Evolutionary conservation across 495 filamentous ascomycete species (phyloP), one percentile per base, ranked within the genome.

Genomic region (Podospora australis): DNA sequence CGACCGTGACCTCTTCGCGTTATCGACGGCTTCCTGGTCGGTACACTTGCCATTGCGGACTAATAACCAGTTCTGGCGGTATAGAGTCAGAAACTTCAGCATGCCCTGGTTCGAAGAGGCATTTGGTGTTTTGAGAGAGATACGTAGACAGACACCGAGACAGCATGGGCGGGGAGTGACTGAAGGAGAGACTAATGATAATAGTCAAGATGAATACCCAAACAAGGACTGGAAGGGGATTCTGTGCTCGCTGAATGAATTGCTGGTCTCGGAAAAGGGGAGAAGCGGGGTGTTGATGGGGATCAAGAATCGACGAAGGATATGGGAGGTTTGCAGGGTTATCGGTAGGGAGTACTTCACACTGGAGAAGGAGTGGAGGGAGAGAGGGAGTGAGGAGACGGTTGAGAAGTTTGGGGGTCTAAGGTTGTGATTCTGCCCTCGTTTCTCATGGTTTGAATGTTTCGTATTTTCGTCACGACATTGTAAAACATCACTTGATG

Each of bases 21-120:
- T 40, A 9, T 49, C 36, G 9, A 13, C 9, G 0, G 46, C 46
- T 8, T 30, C 24, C 6, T 49, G 38, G 16, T n/a, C 11, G 2
- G 17, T 41, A n/a, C 46, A 49, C 17, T 6, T 13, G 7, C 2
- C 6, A 7, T 17, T 41, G 6, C 22, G 16, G 4, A 10, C 16
- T 7, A 34, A 49, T 32, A n/a, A 14, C 4, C 25, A 30, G 5
- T 49, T 49, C 19, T 49, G 46, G 46, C 24, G 46, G 16, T 17
- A 17, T 14, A 24, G 46, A 6, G 11, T 49, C 24, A 32, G 4
- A 16, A 39, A 14, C 5, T 9, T 41, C 6, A 41, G 35, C 24
- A 41, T 49, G 46, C 25, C 24, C 2, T 49, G 46, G 46, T 30
- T 49, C 28, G 16, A 21, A 0, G 46, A 49, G 25, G 32, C 13